phyloP scores from a whole-genome alignment of 2,329 filamentous ascomycete species.

The Ascochyta koolunga region DNA sequence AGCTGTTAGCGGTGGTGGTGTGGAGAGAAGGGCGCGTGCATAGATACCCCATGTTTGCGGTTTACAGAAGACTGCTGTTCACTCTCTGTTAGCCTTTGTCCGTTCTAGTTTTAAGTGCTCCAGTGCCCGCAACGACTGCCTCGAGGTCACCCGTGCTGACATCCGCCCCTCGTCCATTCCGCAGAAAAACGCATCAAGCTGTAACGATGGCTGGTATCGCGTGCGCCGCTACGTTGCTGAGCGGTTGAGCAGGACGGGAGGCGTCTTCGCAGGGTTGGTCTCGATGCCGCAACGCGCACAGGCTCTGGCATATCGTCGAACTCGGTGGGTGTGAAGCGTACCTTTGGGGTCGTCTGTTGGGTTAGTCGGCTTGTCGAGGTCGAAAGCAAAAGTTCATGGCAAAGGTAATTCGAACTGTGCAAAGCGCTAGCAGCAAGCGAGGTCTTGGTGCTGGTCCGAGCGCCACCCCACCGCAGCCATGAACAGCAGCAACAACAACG shows the following conservation, averaged over 20 bases:
- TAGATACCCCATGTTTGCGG: conserved; percentile 60
- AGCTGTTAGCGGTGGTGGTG: conserved; percentile 43
- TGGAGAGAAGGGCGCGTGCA: conserved; percentile 8
- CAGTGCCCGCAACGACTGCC: conserved; percentile 22
- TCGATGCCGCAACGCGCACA: conserved; percentile 27
- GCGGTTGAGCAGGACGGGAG: conserved; percentile 18
- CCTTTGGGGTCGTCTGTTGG: conserved; percentile 47
- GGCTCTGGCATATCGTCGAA: conserved; percentile 12
- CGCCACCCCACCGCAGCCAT: background rate
- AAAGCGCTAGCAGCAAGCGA: conserved; percentile 9
- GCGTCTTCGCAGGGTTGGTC: conserved; percentile 14
- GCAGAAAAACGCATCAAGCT: conserved; percentile 24
- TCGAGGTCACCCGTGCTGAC: conserved; percentile 6
- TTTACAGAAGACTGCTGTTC: conserved; percentile 51
- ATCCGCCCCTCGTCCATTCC: conserved; percentile 6
- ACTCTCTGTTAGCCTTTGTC: conserved; percentile 37
- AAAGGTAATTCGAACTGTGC: background rate
- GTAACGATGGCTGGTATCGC: conserved; percentile 22
- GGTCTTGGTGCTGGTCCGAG: conserved; percentile 10
- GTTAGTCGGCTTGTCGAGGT: conserved; percentile 38
- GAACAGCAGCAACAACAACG: background rate
- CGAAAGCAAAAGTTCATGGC: background rate
- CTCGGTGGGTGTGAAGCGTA: conserved; percentile 28
- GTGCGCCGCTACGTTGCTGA: conserved; percentile 29
- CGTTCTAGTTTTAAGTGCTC: conserved; percentile 5